Conservation (phyloP, 2,329 filamentous ascomycete genomes). For the Colletotrichum sp. region DNA sequence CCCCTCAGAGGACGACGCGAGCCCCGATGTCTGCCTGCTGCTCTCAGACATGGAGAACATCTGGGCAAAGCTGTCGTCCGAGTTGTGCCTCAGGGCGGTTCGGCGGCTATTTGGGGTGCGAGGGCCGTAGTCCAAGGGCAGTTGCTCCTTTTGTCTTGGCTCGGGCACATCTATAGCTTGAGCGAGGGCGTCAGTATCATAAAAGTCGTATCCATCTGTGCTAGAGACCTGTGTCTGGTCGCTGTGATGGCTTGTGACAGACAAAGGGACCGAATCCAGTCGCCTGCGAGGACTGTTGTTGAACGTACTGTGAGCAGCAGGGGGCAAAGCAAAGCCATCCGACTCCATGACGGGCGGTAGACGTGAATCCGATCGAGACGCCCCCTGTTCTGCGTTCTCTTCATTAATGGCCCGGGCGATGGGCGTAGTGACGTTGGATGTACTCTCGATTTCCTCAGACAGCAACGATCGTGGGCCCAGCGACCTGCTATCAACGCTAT, state of each 20-base stretch:
- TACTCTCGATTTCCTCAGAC: conserved; percentile 64
- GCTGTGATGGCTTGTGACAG: conserved; percentile 56
- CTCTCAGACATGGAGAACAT: conserved; percentile 64
- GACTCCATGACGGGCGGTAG: conserved; percentile 56
- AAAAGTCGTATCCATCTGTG: conserved; percentile 70
- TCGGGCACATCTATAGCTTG: conserved; percentile 59
- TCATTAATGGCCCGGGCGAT: conserved; percentile 57
- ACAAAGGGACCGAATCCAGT: conserved; percentile 56
- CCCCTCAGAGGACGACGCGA: conserved; percentile 40
- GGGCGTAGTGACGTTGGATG: conserved; percentile 66
- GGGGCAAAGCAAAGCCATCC: conserved; percentile 55
- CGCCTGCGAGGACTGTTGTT: conserved; percentile 44
- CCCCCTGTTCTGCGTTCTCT: conserved; percentile 27
- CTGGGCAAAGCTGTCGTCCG: conserved; percentile 61
- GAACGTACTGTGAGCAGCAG: conserved; percentile 44
- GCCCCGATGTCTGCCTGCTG: conserved; percentile 42
- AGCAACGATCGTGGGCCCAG: conserved; percentile 50
- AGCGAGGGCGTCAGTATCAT: conserved; percentile 60
- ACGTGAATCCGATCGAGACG: conserved; percentile 37
- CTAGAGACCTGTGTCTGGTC: conserved; percentile 51
- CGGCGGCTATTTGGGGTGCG: conserved; percentile 34
- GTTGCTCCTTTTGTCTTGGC: conserved; percentile 39
- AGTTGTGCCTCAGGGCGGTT: conserved; percentile 52
- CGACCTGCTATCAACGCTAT: conserved; percentile 35
- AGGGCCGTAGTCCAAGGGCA: conserved; percentile 38